Evolutionary conservation across 257 asterid genomes (phyloP), one percentile per base, ranked within the genome.

Genomic region (Coffea canephora): DNA sequence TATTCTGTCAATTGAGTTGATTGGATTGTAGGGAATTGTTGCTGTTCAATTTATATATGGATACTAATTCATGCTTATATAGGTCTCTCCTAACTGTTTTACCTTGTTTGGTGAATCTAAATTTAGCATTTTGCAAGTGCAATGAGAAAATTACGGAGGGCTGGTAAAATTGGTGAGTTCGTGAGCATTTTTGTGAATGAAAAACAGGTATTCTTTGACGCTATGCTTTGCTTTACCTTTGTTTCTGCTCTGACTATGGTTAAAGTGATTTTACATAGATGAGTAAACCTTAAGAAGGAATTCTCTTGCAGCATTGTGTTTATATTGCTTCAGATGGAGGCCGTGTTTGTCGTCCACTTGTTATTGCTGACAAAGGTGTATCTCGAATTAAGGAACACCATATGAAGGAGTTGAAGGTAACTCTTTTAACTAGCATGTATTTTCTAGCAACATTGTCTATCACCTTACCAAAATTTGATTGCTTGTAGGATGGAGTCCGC

Each of bases 281-380:
- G 41, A 77, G 75, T 31, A 45, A 21, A 43, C 9, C 74, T 78
- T 75, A 84, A 76, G n/a, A 69, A 27, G 62, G 80, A 80, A 49
- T 71, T 81, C 67, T 82, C 68, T 85, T 91, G 89, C 96, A 95
- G 98, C 90, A 86, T 7, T 95, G 95, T 90, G 97, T 93, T 82
- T 91, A 95, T 88, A 91, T 95, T 81, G 98, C 99, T 83, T 95
- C 99, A 18, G 99, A 93, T 88, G 99, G 99, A 72, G 97, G 99
- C 31, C 99, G 99, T 79, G 97, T 95, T 57, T 95, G 99, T 82
- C 99, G 99, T 82, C 99, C 99, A 4, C 90, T 95, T 81, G 97
- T 95, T 64, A 93, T 95, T 81, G 98, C 98, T 80, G 99, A 93
- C 81, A 91, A 89, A 77, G 98, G 99, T 73, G 89, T 93, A 69